Evolutionary conservation across 1,284 basidiomycete species (phyloP).

Genomic region (Jaminaea rosea): DNA sequence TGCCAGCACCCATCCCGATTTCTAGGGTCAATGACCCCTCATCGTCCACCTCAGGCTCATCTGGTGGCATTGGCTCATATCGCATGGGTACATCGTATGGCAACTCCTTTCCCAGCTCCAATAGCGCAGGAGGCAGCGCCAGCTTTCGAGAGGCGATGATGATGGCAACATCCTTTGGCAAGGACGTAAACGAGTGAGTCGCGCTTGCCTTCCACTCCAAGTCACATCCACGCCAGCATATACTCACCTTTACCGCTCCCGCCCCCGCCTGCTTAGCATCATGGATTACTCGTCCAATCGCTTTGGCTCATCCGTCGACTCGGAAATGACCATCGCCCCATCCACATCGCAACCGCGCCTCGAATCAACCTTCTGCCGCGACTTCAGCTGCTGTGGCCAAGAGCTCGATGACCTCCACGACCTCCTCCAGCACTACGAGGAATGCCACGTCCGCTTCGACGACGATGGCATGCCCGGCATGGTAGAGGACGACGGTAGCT

Average conservation of each 20-base stretch:
- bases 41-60: too few species aligned
- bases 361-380: constrained; percentile 45
- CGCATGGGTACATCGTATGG: background rate
- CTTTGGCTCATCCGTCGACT: constrained; percentile 40
- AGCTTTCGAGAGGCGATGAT: background rate
- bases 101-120: background rate
- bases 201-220: background rate
- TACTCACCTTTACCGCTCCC: constrained; percentile 6
- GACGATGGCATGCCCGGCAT: constrained; percentile 40
- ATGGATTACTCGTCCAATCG: constrained; percentile 43
- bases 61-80: background rate
- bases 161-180: constrained; percentile 1
- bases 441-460: constrained; percentile 44
- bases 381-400: constrained; percentile 44
- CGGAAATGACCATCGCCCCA: constrained; percentile 34
- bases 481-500: constrained; percentile 36
- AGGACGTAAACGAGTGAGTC: constrained; percentile 2
- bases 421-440: constrained; percentile 46
- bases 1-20: background rate
- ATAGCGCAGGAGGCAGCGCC: background rate
- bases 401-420: constrained; percentile 44
- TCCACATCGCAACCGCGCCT: constrained; percentile 28
- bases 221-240: background rate
- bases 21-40: too few species aligned
- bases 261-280: constrained; percentile 40